Base-by-base conservation (phyloP, 805 yeast genomes). In the Candida sanyiensis region DNA sequence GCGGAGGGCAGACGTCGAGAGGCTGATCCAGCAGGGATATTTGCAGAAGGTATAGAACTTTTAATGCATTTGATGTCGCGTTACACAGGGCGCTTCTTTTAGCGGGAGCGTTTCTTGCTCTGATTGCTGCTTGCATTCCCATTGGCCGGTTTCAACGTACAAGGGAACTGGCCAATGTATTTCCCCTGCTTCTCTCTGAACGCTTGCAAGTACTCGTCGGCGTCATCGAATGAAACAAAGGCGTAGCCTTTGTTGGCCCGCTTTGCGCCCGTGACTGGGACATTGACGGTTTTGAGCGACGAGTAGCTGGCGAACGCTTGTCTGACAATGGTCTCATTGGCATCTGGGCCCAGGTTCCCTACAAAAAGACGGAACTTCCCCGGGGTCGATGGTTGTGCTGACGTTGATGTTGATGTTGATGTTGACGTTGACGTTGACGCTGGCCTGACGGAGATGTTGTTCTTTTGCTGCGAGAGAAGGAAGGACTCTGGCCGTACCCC, bases 21-120 rank as follows among this genome's bases (percentile, higher is more conserved):
- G 97, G 37, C 67, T 93, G 43, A 85, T 93, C 25, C 96, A 88
- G 55, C 98, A 93, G 59, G 97, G 97, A 0, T 87, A 85, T 50
- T 61, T 93, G 39, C 94, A 86, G 58, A 84, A 82, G 56, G 70
- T 84, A 39, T 77, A 35, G 20, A 15, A n/a, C n/a, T n/a, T n/a
- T n/a, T n/a, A n/a, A n/a, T n/a, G n/a, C n/a, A n/a, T n/a, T n/a
- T n/a, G n/a, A n/a, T n/a, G n/a, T n/a, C n/a, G n/a, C n/a, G n/a
- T n/a, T n/a, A n/a, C n/a, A n/a, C n/a, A n/a, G n/a, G n/a, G n/a
- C n/a, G n/a, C n/a, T n/a, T n/a, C n/a, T n/a, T n/a, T n/a, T n/a
- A n/a, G n/a, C n/a, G n/a, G n/a, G n/a, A n/a, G n/a, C n/a, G n/a
- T n/a, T 19, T 35, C 24, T 22, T 39, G n/a, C 21, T 25, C 22